Evolutionary conservation across 208 protist species (phyloP).

Genomic region (Crithidia bombi): DNA sequence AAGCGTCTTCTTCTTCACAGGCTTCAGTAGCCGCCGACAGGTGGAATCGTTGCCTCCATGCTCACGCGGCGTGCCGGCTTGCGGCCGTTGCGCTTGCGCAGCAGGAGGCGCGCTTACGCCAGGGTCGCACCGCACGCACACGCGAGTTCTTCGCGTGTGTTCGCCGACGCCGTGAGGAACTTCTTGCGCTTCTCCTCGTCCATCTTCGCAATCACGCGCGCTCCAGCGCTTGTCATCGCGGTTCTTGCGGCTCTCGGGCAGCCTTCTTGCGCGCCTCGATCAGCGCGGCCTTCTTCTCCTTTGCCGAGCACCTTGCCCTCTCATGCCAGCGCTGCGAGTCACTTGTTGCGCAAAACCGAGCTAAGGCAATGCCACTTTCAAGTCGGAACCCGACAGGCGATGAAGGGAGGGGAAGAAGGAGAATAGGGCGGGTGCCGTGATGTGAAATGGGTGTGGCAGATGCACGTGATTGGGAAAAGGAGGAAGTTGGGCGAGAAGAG

Average conservation of each 20-base stretch:
- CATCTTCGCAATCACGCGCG: slow-evolving; percentile 88
- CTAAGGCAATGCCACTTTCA: no score
- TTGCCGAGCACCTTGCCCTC: slow-evolving; percentile 83
- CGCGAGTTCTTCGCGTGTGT: slow-evolving; percentile 88
- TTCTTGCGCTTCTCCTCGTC: slow-evolving; percentile 83
- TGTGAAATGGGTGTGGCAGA: no score
- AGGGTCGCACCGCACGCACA: slow-evolving; percentile 81
- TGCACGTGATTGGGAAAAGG: no score
- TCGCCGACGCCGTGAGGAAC: slow-evolving; percentile 88
- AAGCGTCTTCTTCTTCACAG: slow-evolving; percentile 96
- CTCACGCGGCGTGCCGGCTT: slow-evolving; percentile 90
- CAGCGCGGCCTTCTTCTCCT: slow-evolving; percentile 78
- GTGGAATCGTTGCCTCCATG: slow-evolving; percentile 98
- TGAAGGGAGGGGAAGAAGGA: no score
- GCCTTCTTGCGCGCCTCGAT: slow-evolving; percentile 76
- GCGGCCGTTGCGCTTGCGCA: slow-evolving; percentile 84
- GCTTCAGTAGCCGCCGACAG: slow-evolving; percentile 98
- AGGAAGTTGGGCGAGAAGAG: no score
- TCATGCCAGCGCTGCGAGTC: slow-evolving; percentile 79
- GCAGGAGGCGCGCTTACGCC: no score
- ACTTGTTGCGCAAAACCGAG: slow-evolving; percentile 43
- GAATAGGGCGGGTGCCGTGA: no score
- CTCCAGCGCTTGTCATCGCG: slow-evolving; percentile 91
- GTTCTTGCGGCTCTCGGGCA: slow-evolving; percentile 69
- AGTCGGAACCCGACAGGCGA: no score